Evolutionary conservation across 441 rosid species (phyloP).

Genomic region (Cnidoscolus chayamansa): DNA sequence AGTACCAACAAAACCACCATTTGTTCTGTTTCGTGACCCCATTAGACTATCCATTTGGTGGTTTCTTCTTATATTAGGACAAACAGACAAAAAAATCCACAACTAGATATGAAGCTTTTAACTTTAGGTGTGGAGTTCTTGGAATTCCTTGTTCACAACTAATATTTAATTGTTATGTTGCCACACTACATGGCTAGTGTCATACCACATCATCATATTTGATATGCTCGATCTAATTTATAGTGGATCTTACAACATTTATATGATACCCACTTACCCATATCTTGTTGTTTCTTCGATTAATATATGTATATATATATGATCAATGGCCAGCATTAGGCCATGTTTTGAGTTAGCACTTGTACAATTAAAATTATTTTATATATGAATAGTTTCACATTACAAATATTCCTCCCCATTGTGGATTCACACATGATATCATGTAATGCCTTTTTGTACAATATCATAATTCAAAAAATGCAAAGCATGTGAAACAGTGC

Average conservation of each 20-base stretch:
- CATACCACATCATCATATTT: slow-evolving; percentile 27
- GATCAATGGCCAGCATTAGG: slow-evolving; percentile 29
- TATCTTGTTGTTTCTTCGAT: slow-evolving; percentile 8
- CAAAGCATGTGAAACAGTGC: not conserved
- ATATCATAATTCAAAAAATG: not conserved
- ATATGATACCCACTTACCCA: slow-evolving; percentile 27
- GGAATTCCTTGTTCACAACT: slow-evolving; percentile 6
- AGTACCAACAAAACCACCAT: slow-evolving; percentile 40
- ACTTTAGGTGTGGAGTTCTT: slow-evolving; percentile 28
- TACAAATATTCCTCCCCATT: not conserved
- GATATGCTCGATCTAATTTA: not conserved
- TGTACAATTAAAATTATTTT: not conserved
- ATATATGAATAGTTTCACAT: not conserved
- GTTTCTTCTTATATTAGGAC: slow-evolving; percentile 32
- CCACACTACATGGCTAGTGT: slow-evolving; percentile 22
- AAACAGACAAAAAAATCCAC: slow-evolving; percentile 36
- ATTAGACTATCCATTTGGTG: slow-evolving; percentile 35
- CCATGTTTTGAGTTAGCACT: slow-evolving; percentile 6
- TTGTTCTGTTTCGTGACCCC: slow-evolving; percentile 32
- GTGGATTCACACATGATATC: not conserved
- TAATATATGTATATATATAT: not conserved
- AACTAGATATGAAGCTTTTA: slow-evolving; percentile 26
- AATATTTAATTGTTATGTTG: not conserved
- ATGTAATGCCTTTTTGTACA: not conserved
- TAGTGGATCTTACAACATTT: slow-evolving; percentile 18